Percentiles rank a stretch among this genome's conserved stretches.
Evolutionary conservation across 805 yeast genomes (phyloP).

Genomic region (Ogataea pini): DNA sequence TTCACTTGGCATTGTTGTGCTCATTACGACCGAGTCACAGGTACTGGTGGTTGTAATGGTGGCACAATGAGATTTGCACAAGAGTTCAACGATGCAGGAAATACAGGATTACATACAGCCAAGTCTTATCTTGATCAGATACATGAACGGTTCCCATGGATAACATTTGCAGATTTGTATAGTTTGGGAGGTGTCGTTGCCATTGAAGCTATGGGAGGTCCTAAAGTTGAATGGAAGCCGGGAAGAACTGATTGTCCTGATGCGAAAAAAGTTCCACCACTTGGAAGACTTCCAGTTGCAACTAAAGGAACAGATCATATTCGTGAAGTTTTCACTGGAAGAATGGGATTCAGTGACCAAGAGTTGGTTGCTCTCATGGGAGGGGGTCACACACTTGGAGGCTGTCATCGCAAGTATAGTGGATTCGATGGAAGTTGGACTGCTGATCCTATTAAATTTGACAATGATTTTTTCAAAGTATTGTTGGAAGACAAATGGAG

Average conservation of each 20-base stretch:
- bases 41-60: conserved; percentile 67
- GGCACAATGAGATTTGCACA: conserved; percentile 63
- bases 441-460: conserved; percentile 40
- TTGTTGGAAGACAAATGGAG: conserved; percentile 53
- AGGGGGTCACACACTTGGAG: conserved; percentile 76
- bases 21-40: conserved; percentile 61
- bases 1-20: conserved; percentile 88
- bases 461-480: conserved; percentile 44
- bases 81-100: conserved; percentile 58
- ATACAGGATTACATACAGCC: conserved; percentile 63
- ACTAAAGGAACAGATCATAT: conserved; percentile 64
- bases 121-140: conserved; percentile 58
- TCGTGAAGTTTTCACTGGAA: conserved; percentile 52
- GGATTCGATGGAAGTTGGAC: conserved; percentile 56
- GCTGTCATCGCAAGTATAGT: conserved; percentile 61
- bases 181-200: conserved; percentile 80
- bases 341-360: conserved; percentile 68
- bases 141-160: conserved; percentile 61
- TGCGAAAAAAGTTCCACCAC: conserved; percentile 53
- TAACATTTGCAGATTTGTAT: conserved; percentile 77
- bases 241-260: conserved; percentile 68
- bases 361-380: conserved; percentile 76
- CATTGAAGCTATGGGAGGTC: conserved; percentile 77
- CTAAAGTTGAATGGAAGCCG: conserved; percentile 77
- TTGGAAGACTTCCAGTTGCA: conserved; percentile 77